Evolutionary conservation across 179 eudicot genomes (phyloP), one percentile per base, ranked within the genome.

Genomic region (Camellia oleifera): DNA sequence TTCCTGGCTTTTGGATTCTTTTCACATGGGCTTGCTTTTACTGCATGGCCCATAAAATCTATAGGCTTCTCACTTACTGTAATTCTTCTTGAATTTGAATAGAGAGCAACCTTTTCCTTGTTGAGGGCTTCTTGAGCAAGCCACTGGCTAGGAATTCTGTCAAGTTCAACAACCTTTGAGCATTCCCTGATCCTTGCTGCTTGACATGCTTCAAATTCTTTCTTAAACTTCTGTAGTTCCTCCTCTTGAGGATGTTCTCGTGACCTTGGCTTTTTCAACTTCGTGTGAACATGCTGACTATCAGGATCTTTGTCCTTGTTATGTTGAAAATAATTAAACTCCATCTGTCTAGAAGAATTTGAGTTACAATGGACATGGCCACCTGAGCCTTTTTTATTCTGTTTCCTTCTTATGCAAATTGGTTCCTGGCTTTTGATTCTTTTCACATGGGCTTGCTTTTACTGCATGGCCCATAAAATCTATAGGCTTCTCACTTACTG

Each of bases 231-330:
- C 86, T 95, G 92, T 42, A 95, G 89, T 83, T 95, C 97, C 87
- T 95, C 91, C 84, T 95, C 98, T 85, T 95, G 98, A 72, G 98
- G 98, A 82, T 95, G 98, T 81, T 91, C 91, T 69, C 95, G 95
- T 76, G 91, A 91, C 78, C 80, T 86, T 40, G 88, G 83, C 86
- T 83, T 91, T 78, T 83, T 88, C 4, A 64, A 58, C 72, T 84
- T 90, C 26, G 71, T 65, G 72, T 76, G 77, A 74, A 83, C 82
- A 75, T 84, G 87, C 91, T 83, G 83, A 48, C 76, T 75, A 54
- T 83, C 84, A 66, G 80, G 65, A 82, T 86, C 83, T 64, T 80
- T 78, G 23, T 87, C 85, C 69, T 78, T 78, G 60, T 79, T 53
- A 58, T 67, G 62, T 20, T 77, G 84, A 79, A 61, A 85, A 18